Base-by-base conservation (phyloP, 2,329 filamentous ascomycete species). In the Cladosporium sp. region DNA sequence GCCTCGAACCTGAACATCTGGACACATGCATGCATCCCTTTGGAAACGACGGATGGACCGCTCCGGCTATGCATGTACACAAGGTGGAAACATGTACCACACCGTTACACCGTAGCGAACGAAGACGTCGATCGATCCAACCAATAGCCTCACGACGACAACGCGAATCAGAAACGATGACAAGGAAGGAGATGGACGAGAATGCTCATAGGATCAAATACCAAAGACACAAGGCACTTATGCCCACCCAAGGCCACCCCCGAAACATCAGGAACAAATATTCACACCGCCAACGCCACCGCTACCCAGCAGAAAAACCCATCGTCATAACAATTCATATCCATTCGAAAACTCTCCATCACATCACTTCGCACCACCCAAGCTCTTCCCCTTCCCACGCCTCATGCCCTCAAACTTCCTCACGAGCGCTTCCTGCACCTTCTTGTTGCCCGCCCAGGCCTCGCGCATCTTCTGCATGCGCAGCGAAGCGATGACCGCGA, bases 381-480 rank as follows among this genome's bases (percentile, higher is more conserved):
- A 14, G 12, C 18, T 47, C n/a, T 38, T 47, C 36, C 36, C 30
- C 32, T n/a, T 26, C 38, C 34, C 64, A 66, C 70, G 71, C 66
- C 76, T 77, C 79, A 83, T 81, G 6, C 74, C 75, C 68, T 82
- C 80, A 66, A 84, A 68, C 75, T 82, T 83, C 74, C 75, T 78
- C 66, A 80, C 71, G 64, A 84, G 68, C 58, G 75, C 72, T 68
- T 81, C 79, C 66, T 83, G 81, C 52, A 87, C 73, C 73, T 82
- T 84, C 70, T 80, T 78, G 64, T 79, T 83, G 55, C 77, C 80
- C 3, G 80, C 80, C 86, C 86, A 88, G 11, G 78, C 76, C 68
- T 80, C 75, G 8, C 78, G 79, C 69, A 82, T 74, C 68, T 77
- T 83, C 73, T 80, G 78, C 82, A 87, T 87, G 7, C 85, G 75